Percentiles rank a stretch among this genome's conserved stretches.
These are phyloP conservation scores for Neoboletus brunneissimus DNA, from an alignment of 768 basidiomycete genomes.

Conservation along the genomic window DNA sequence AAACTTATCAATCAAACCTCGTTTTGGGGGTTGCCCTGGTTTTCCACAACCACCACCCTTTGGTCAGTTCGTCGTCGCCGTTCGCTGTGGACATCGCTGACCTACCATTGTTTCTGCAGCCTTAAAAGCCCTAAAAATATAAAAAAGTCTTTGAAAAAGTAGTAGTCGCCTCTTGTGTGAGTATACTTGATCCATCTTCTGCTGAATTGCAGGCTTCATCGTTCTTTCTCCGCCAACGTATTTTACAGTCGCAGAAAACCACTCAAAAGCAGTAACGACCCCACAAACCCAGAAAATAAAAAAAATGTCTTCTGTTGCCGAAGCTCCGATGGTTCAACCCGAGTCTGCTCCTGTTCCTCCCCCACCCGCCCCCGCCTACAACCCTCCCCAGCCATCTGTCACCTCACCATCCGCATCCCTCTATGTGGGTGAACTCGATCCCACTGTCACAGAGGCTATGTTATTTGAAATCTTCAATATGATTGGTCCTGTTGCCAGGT, in stretches of 20 bases:
- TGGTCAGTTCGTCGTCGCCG: slow-evolving; percentile 41
- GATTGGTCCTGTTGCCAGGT: slow-evolving; percentile 99
- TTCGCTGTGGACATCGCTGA: slow-evolving; percentile 15
- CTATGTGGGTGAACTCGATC: slow-evolving; percentile 98
- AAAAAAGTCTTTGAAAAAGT: slow-evolving; percentile 70
- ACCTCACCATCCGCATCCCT: slow-evolving; percentile 86
- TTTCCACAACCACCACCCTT: slow-evolving; percentile 67
- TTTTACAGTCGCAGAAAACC: slow-evolving; percentile 63
- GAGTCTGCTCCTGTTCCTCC: slow-evolving; percentile 46
- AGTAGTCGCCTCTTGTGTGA: slow-evolving; percentile 74
- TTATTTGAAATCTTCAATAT: slow-evolving; percentile 99
- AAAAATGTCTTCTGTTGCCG: slow-evolving; percentile 58
- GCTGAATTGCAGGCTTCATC: slow-evolving; percentile 13
- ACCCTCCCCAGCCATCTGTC: slow-evolving; percentile 48
- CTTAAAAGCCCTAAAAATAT: slow-evolving; percentile 58
- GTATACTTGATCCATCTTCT: slow-evolving; percentile 28
- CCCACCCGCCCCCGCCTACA: slow-evolving; percentile 49
- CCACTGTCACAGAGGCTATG: slow-evolving; percentile 98
- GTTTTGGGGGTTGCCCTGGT: slow-evolving; percentile 25
- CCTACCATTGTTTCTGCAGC: slow-evolving; percentile 32
- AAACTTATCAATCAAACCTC: slow-evolving; percentile 28
- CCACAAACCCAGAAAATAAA: slow-evolving; percentile 49
- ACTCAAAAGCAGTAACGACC: slow-evolving; percentile 90
- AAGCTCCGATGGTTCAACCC: slow-evolving; percentile 51
- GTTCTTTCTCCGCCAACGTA: slow-evolving; percentile 9